Base-by-base conservation (phyloP, 768 basidiomycete species). In the Amanita exitialis region DNA sequence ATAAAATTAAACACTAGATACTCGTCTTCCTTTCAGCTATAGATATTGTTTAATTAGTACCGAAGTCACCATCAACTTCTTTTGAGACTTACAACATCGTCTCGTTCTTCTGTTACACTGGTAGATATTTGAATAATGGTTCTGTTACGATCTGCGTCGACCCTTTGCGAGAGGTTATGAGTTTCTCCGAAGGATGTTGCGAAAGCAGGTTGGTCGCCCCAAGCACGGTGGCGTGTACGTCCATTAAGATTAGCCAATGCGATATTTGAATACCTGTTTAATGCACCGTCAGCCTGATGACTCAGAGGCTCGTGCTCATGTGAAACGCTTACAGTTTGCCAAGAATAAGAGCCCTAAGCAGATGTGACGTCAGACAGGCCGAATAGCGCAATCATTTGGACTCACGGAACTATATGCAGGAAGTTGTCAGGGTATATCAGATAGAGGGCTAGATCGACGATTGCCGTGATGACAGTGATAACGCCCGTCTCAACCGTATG, bases 221-320 rank as follows among this genome's bases (percentile, higher is more conserved):
- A 49, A 13, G 18, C 38, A 9, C 49, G 37, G 16, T 49, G 49
- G 6, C 50, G 42, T 34, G 34, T 25, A n/a, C 52, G 52, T 21
- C 52, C 52, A 32, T 53, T 53, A 34, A 53, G 46, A 47, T 46
- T 46, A 23, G 52, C 52, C 13, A 53, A 42, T 18, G 43, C 34
- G 13, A 53, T 44, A 30, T 53, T 53, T 4, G 52, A 47, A 16
- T 53, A 53, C 25, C 44, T 46, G n/a, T 48, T 15, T 3, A 10
- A 8, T 7, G 4, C 1, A 37, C 4, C n/a, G n/a, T 48, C 23
- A 48, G 18, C 6, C 2, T 38, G 34, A 8, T 16, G 13, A 3
- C 15, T 30, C 36, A 39, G 27, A 30, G 3, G 15, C 6, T 21
- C 12, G 23, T 49, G 1, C 2, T 41, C 5, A 32, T 35, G 10